These are phyloP conservation scores for Trichoderma sp. DNA, from an alignment of 2,329 filamentous ascomycete species.

Conservation along the genomic window DNA sequence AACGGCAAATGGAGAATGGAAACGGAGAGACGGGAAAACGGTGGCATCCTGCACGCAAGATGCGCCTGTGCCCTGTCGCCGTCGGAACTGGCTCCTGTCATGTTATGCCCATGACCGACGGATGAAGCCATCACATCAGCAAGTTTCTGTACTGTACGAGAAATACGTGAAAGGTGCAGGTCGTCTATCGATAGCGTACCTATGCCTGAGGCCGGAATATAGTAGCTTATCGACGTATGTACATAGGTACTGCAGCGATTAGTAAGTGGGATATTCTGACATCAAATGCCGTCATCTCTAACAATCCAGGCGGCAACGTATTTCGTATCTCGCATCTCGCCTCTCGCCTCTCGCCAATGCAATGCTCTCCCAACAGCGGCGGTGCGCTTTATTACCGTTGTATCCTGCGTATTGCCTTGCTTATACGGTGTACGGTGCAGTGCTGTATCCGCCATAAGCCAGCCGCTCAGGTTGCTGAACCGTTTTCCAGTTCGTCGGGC, in stretches of 20 bases:
- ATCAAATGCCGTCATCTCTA: not conserved
- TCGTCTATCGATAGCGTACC: not conserved
- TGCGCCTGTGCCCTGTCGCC: not conserved
- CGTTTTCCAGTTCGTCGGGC: not conserved
- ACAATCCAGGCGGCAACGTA: not conserved
- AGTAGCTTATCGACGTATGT: not conserved
- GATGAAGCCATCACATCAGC: not conserved
- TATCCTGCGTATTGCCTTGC: not conserved
- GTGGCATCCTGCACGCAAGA: not conserved
- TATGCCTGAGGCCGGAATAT: not conserved
- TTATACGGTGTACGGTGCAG: not conserved
- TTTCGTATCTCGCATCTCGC: not conserved
- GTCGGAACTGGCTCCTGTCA: not conserved
- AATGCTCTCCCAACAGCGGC: not conserved
- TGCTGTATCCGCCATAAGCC: not conserved
- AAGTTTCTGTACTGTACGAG: not conserved
- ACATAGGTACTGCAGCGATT: not conserved
- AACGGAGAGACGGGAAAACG: not conserved
- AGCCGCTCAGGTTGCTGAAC: not conserved
- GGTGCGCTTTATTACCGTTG: not conserved
- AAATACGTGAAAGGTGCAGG: not conserved
- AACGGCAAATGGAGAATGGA: slow-evolving; percentile 1
- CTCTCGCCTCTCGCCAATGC: not conserved
- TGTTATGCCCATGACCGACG: not conserved
- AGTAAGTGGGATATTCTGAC: not conserved